Conservation (phyloP, 2,329 filamentous ascomycete genomes). For the Trichoderma sp. region DNA sequence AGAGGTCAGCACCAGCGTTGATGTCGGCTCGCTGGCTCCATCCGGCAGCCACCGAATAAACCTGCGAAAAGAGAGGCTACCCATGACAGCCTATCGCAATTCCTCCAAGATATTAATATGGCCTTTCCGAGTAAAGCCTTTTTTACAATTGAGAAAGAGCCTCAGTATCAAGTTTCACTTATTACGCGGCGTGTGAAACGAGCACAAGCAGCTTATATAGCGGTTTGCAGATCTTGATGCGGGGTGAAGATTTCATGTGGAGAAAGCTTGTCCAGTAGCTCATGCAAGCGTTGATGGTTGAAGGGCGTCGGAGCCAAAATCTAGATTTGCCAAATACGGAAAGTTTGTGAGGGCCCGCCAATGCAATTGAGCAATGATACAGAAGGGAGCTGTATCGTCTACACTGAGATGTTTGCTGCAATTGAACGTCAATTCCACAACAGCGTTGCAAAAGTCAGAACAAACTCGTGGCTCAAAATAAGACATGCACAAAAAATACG, state of each 20-base stretch:
- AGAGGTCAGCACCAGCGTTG: constrained; percentile 65
- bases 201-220: not conserved
- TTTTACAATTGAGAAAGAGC: not conserved
- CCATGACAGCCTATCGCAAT: constrained; percentile 36
- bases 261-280: not conserved
- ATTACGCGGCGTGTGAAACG: not conserved
- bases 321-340: not conserved
- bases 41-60: constrained; percentile 61
- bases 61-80: constrained; percentile 57
- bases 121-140: not conserved
- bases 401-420: not conserved
- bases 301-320: not conserved
- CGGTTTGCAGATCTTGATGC: not conserved
- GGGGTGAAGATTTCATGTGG: constrained; percentile 1
- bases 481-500: not conserved
- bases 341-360: not conserved
- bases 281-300: not conserved
- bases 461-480: not conserved
- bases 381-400: not conserved
- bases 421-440: not conserved
- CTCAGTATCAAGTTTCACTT: not conserved
- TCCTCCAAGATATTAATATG: not conserved
- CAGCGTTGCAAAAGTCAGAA: not conserved
- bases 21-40: constrained; percentile 59
- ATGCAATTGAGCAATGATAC: not conserved